Base-by-base conservation (phyloP, 768 basidiomycete species). In the Termitomyces sp. region DNA sequence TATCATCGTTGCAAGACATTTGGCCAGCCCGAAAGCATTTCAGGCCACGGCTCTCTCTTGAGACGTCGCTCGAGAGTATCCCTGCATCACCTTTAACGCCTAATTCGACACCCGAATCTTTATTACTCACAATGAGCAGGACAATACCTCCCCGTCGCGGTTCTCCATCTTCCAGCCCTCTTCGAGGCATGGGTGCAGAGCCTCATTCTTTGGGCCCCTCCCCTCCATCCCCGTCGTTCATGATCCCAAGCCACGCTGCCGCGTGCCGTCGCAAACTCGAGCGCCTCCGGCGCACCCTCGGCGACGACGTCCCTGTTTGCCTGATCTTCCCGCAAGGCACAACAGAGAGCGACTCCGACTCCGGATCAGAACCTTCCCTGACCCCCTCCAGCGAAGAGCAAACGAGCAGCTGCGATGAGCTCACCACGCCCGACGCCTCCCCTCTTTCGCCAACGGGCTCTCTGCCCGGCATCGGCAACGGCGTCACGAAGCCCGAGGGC, bases 241-340 rank as follows among this genome's bases (percentile, higher is more conserved):
- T 64, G 26, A 74, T 82, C 41, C 74, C 80, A 16, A 75, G 79
- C 48, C 74, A 79, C 2, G 77, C 81, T 7, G 64, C 77, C 4
- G 73, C 77, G 16, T 78, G 84, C 26, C 77, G 81, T 50, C 72
- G 75, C 63, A 89, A 88, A 70, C 82, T 90, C 77, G 85, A 86
- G 51, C 76, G 82, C 35, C 72, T 90, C 52, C 76, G 82, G 54
- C 81, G 78, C 65, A 84, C 73, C 63, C 77, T 90, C 3, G 88
- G 88, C 0, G 77, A 86, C 20, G 82, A 79, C 30, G 82, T 89
- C 23, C 88, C 88, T 7, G 63, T 79, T 2, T 76, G 82, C 40
- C 77, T 87, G 33, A 82, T 89, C 52, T 88, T 88, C 70, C 79
- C 84, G 3, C 48, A 32, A 8, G 13, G 18, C 9, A 30, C 63